Base-by-base conservation (phyloP, 2,329 filamentous ascomycete species). In the Xylariaceae sp. region DNA sequence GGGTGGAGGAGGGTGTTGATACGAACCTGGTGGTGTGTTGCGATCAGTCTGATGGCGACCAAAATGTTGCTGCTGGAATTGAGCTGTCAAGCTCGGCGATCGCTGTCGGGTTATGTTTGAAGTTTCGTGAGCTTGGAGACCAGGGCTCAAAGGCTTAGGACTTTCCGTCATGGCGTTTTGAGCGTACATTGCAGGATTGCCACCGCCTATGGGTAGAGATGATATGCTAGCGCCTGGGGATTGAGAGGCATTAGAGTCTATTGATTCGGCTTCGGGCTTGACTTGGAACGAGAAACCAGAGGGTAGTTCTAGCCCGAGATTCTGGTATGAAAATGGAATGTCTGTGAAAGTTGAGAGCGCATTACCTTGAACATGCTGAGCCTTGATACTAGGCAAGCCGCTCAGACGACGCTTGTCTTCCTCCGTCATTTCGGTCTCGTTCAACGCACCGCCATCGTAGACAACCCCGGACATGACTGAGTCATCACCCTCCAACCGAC, bases 111-210 rank as follows among this genome's bases (percentile, higher is more conserved):
- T 68, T 39, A 76, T 64, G 22, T 61, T 67, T 38, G 67, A 63
- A 13, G 74, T 64, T 50, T 79, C 79, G 37, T 83, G 71, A 16
- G 73, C 43, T 59, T 59, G 73, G 60, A 64, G 71, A 15, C 74
- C 74, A n/a, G 60, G 85, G 45, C 83, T 89, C 31, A 95, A 71
- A 3, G 89, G 85, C 59, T 90, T 94, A 0, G 89, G 89, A 51
- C 87, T 94, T 63, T 95, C 89, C 3, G 86, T 93, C 69, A 95
- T 86, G 44, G 70, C 76, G 40, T 78, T 76, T 49, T 89, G 82
- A 8, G 81, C 76, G 59, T 88, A 94, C 50, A 89, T 76, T 15
- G 75, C 69, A 18, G 50, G 47, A 44, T 68, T 72, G 34, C 67
- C 67, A 32, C 67, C 64, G 39, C 65, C 66, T 19, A 73, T 59